phyloP scores from a whole-genome alignment of 306 rosid species.

The Prinsepia uniflora region DNA sequence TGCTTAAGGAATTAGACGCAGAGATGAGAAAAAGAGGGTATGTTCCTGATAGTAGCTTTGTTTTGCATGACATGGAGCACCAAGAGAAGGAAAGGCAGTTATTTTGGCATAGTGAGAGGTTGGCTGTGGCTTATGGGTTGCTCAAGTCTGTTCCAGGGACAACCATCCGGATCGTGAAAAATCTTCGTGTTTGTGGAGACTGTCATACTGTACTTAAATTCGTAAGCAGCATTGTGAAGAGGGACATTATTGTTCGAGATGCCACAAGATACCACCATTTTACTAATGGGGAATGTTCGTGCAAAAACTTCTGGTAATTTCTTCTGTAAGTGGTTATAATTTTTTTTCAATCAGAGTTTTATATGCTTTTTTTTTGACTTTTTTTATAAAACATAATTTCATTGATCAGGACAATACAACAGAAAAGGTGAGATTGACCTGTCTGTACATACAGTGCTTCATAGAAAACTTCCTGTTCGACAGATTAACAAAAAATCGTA shows the following conservation, averaged over 20 bases:
- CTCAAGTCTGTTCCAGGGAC: conserved; percentile 66
- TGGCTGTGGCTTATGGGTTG: conserved; percentile 78
- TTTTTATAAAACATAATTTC: no score
- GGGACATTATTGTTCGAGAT: conserved; percentile 81
- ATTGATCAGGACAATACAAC: no score
- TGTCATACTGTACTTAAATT: conserved; percentile 82
- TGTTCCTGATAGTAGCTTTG: conserved; percentile 74
- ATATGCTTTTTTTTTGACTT: neutral
- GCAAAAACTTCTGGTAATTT: conserved; percentile 82
- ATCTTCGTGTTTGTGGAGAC: conserved; percentile 82
- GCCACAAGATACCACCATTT: conserved; percentile 77
- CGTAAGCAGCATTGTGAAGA: conserved; percentile 50
- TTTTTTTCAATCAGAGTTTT: neutral
- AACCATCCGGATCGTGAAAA: conserved; percentile 66
- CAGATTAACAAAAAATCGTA: no score
- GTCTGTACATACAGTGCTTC: no score
- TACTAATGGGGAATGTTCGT: conserved; percentile 67
- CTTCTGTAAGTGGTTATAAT: neutral
- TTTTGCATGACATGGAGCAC: conserved; percentile 77
- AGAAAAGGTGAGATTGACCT: no score
- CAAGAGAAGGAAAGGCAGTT: conserved; percentile 83
- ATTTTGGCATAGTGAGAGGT: conserved; percentile 86
- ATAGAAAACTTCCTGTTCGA: no score
- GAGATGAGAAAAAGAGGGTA: conserved; percentile 82
- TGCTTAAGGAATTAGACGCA: conserved; percentile 54